Percentiles rank a stretch among this genome's conserved stretches.
These are phyloP conservation scores for Groenewaldozyma tartarivorans DNA, from an alignment of 805 yeast genomes.

Conservation along the genomic window DNA sequence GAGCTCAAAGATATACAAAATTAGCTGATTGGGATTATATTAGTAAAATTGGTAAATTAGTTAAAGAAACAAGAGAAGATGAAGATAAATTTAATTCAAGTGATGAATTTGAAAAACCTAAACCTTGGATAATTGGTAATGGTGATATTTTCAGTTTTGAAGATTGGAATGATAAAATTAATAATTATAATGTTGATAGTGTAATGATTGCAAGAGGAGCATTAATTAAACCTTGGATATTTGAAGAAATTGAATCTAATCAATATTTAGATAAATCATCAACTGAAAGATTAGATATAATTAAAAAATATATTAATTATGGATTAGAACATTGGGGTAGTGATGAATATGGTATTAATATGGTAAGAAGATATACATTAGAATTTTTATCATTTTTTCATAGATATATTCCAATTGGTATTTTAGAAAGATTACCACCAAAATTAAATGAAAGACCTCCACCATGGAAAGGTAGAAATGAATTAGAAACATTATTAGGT, in stretches of 20 bases:
- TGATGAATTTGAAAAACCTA: constrained; percentile 41
- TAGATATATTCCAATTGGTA: constrained; percentile 89
- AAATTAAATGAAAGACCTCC: constrained; percentile 91
- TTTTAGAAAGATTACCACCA: constrained; percentile 81
- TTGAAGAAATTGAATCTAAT: constrained; percentile 84
- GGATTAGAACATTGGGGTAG: constrained; percentile 98
- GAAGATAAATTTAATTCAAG: constrained; percentile 41
- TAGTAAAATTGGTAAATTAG: constrained; percentile 50
- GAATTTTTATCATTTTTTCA: constrained; percentile 92
- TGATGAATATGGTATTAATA: constrained; percentile 86
- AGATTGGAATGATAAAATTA: constrained; percentile 75
- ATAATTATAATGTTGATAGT: constrained; percentile 67
- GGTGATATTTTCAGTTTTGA: constrained; percentile 85
- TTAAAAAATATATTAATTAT: constrained; percentile 58
- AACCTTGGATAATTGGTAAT: constrained; percentile 82
- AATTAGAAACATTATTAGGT: constrained; percentile 81
- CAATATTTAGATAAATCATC: constrained; percentile 88
- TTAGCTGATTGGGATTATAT: constrained; percentile 93
- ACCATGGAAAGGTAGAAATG: constrained; percentile 85
- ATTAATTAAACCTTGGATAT: constrained; percentile 96
- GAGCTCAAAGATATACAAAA: constrained; percentile 89
- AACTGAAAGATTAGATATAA: constrained; percentile 74
- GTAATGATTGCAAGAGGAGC: constrained; percentile 99
- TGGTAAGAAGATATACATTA: constrained; percentile 82
- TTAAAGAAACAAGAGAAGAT: constrained; percentile 34